Base-by-base conservation (phyloP, 2,329 filamentous ascomycete genomes). In the Dactylellina haptotyla region DNA sequence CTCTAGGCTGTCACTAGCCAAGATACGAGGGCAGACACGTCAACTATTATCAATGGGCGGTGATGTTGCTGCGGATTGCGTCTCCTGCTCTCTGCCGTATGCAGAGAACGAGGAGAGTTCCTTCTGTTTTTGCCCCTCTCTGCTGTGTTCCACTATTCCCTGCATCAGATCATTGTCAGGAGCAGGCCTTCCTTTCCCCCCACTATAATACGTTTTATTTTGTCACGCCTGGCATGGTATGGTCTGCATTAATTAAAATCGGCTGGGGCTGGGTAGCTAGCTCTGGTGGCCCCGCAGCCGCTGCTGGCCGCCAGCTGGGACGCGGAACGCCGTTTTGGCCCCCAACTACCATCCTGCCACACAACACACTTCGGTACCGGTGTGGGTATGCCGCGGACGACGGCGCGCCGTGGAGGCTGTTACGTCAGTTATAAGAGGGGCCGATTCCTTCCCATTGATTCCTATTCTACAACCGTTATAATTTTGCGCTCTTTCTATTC, bases 121-220 rank as follows among this genome's bases (percentile, higher is more conserved):
- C 20, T 48, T 46, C 20, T 25, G 34, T 16, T 18, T 45, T 37
- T 61, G 56, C 57, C 50, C 43, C 56, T 63, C 43, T 46, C 23
- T 12, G n/a, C 23, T 14, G 39, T 51, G 32, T n/a, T n/a, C n/a
- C n/a, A n/a, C 28, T 61, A 23, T 65, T 72, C 67, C 67, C 53
- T 72, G 59, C 37, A 37, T 65, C 67, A 54, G 67, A 72, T 72
- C 67, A 72, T 65, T 59, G 51, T 64, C 57, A 56, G 65, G 56
- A 70, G 65, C 50, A 9, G 54, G 62, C 23, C 53, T 56, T 43
- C 56, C 65, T 59, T 18, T 46, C 62, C 62, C 62, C 62, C 58
- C 62, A n/a, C n/a, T n/a, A n/a, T n/a, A n/a, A n/a, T n/a, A n/a
- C n/a, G n/a, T n/a, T n/a, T n/a, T n/a, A n/a, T n/a, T n/a, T n/a